These are phyloP conservation scores for Aspergillus tamarii DNA, from an alignment of 2,329 filamentous ascomycete genomes.

Conservation along the genomic window DNA sequence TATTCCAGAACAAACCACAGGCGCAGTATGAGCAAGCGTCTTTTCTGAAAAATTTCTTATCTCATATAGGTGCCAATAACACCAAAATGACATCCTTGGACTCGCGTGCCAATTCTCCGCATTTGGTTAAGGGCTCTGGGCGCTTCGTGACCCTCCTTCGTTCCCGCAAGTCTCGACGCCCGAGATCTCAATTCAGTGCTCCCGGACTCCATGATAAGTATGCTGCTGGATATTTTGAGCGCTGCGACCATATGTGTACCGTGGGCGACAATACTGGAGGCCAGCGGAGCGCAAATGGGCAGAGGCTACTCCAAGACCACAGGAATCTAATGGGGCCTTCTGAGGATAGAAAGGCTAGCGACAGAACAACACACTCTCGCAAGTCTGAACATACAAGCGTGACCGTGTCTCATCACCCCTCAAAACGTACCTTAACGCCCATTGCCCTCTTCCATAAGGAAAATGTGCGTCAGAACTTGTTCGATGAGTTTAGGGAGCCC, in stretches of 20 bases:
- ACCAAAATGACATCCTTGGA: neutral
- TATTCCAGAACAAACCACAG: neutral
- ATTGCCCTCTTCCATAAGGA: conserved; percentile 24
- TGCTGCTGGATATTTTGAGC: too few relatives aligned
- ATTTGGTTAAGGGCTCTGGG: conserved; percentile 15
- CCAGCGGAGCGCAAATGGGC: neutral
- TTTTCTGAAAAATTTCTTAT: neutral
- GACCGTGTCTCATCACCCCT: conserved; percentile 39
- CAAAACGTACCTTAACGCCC: conserved; percentile 29
- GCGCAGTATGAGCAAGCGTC: neutral
- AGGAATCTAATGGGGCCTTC: neutral
- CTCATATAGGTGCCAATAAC: neutral
- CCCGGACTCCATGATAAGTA: neutral
- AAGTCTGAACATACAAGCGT: conserved; percentile 35
- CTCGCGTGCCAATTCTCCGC: conserved; percentile 5
- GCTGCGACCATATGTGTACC: neutral
- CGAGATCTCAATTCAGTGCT: neutral
- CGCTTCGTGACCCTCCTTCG: conserved; percentile 24
- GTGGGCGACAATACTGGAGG: neutral
- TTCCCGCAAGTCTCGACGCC: conserved; percentile 16
- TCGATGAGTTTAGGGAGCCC: conserved; percentile 18
- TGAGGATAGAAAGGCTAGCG: conserved; percentile 33
- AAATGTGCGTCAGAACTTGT: conserved; percentile 17
- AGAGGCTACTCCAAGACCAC: conserved; percentile 17
- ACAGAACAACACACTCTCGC: conserved; percentile 34